These are phyloP conservation scores for Ophiocordyceps robertsii DNA, from an alignment of 2,329 filamentous ascomycete genomes.

Conservation along the genomic window DNA sequence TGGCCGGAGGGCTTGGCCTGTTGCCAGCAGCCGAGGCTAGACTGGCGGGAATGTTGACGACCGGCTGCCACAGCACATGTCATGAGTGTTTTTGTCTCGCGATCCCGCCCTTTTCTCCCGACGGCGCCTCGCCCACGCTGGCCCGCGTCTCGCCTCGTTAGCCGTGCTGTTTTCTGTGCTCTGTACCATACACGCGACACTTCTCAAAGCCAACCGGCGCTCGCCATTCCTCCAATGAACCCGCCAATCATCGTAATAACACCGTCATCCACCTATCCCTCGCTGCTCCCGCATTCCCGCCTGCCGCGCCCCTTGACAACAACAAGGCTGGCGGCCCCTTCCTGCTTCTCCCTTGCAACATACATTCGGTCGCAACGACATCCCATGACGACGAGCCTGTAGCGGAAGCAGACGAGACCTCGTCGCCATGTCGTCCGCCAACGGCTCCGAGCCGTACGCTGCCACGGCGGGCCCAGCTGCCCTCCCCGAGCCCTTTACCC, in stretches of 20 bases:
- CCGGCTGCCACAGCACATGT: conserved; percentile 2
- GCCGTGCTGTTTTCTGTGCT: neutral
- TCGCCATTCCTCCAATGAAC: neutral
- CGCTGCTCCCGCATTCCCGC: neutral
- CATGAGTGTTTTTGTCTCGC: neutral
- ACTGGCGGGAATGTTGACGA: conserved; percentile 1
- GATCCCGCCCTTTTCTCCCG: neutral
- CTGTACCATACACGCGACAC: no score
- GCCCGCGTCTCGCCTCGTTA: neutral
- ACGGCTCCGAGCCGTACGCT: conserved; percentile 8
- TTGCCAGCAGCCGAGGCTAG: neutral
- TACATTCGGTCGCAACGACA: neutral
- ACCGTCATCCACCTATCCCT: neutral
- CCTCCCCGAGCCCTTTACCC: conserved; percentile 29
- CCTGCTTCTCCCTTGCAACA: neutral
- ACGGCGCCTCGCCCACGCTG: neutral
- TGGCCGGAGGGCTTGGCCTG: neutral
- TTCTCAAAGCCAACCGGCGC: no score
- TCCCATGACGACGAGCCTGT: neutral
- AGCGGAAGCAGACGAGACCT: neutral
- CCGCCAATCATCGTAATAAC: neutral
- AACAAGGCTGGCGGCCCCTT: neutral
- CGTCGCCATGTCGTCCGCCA: conserved; percentile 26
- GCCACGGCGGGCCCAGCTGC: conserved; percentile 17
- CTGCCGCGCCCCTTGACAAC: neutral